Conservation (phyloP, 768 basidiomycete genomes). For the Hericium erinaceus region DNA sequence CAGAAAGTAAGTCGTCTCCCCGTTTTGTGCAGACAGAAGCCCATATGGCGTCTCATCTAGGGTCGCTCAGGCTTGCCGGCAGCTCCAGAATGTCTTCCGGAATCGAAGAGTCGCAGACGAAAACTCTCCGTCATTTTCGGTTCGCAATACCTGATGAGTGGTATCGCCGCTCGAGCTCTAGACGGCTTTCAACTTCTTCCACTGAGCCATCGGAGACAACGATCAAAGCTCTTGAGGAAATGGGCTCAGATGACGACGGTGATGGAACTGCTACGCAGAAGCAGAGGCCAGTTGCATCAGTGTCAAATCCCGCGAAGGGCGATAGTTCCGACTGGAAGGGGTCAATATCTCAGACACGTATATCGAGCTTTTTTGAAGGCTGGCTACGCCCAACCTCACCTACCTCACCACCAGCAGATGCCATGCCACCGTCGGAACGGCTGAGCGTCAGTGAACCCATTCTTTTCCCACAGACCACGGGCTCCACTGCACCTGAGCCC, state of each 20-base stretch:
- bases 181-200: slow-evolving; percentile 36
- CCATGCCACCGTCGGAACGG: slow-evolving; percentile 23
- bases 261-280: slow-evolving; percentile 56
- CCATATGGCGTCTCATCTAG: slow-evolving; percentile 19
- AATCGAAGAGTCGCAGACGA: slow-evolving; percentile 30
- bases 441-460: slow-evolving; percentile 69
- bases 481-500: neutral
- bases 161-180: slow-evolving; percentile 64
- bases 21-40: neutral
- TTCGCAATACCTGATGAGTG: slow-evolving; percentile 74
- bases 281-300: slow-evolving; percentile 23
- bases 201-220: slow-evolving; percentile 44
- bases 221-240: slow-evolving; percentile 36
- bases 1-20: slow-evolving; percentile 38
- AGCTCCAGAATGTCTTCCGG: slow-evolving; percentile 35
- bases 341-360: slow-evolving; percentile 45
- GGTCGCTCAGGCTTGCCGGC: slow-evolving; percentile 34
- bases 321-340: slow-evolving; percentile 39
- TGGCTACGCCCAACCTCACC: slow-evolving; percentile 43
- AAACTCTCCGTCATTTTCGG: slow-evolving; percentile 38
- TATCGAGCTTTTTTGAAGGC: slow-evolving; percentile 59
- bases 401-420: slow-evolving; percentile 24
- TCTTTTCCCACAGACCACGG: slow-evolving; percentile 34
- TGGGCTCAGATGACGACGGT: slow-evolving; percentile 37
- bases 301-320: slow-evolving; percentile 6